Conservation (phyloP, 805 yeast genomes). For the Yamadazyma sp. region DNA sequence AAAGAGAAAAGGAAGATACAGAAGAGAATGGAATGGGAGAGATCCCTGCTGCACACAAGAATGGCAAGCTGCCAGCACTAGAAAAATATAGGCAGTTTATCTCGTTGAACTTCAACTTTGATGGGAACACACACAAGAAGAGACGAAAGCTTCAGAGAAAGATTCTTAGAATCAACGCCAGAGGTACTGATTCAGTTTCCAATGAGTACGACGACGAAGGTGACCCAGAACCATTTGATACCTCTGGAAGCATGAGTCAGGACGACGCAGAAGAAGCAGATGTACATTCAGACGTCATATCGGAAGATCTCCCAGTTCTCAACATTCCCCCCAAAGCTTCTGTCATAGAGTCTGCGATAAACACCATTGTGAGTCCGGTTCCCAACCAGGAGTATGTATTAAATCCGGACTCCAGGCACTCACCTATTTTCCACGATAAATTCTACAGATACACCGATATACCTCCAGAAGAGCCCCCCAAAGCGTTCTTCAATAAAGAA, state of each 20-base stretch:
- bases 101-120: slow-evolving; percentile 18
- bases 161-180: slow-evolving; percentile 23
- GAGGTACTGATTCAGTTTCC: slow-evolving; percentile 19
- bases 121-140: slow-evolving; percentile 10
- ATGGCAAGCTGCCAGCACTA: slow-evolving; percentile 5
- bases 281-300: slow-evolving; percentile 10
- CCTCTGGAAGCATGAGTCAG: slow-evolving; percentile 11
- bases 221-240: slow-evolving; percentile 11
- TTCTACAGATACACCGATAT: slow-evolving; percentile 34
- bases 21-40: slow-evolving; percentile 25
- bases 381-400: slow-evolving; percentile 35
- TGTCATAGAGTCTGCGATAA: slow-evolving; percentile 42
- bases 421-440: slow-evolving; percentile 44
- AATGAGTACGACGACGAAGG: slow-evolving; percentile 15
- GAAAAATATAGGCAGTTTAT: slow-evolving; percentile 20
- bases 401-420: slow-evolving; percentile 33
- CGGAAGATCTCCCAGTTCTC: slow-evolving; percentile 22
- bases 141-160: slow-evolving; percentile 17
- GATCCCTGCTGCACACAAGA: slow-evolving; percentile 24
- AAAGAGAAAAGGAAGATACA: slow-evolving; percentile 14
- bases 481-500: slow-evolving; percentile 24
- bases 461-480: slow-evolving; percentile 20
- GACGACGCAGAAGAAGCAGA: slow-evolving; percentile 16
- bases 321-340: slow-evolving; percentile 48
- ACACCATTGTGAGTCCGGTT: slow-evolving; percentile 38